Percentiles rank a stretch among this genome's conserved stretches.
Conservation (phyloP, 106 monocot genomes). For the Dendrobium catenatum region DNA sequence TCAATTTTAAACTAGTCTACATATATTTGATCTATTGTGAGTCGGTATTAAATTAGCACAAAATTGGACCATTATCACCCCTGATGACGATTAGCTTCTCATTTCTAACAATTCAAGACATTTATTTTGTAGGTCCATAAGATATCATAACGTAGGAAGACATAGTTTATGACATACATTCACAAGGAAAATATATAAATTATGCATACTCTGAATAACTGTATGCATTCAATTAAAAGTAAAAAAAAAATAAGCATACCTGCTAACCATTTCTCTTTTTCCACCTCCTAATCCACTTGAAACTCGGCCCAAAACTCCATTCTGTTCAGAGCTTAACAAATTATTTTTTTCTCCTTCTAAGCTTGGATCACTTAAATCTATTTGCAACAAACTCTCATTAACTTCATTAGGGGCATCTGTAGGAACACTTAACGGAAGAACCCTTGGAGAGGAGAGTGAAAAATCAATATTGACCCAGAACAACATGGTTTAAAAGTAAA, state of each 20-base stretch:
- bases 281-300: constrained; percentile 6
- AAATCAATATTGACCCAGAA: background rate
- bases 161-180: background rate
- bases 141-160: background rate
- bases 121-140: background rate
- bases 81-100: background rate
- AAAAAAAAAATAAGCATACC: background rate
- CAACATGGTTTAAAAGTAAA: background rate
- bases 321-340: background rate
- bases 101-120: background rate
- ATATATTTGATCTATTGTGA: background rate
- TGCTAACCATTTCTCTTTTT: background rate
- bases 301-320: background rate
- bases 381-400: background rate
- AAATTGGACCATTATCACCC: too few relatives aligned
- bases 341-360: background rate
- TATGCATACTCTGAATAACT: background rate
- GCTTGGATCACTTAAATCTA: background rate
- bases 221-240: background rate
- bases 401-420: background rate
- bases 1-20: background rate
- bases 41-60: too few relatives aligned
- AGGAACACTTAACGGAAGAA: constrained; percentile 2
- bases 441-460: background rate
- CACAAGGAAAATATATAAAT: background rate